Evolutionary conservation across 2,329 filamentous ascomycete genomes (phyloP).

Genomic region (Rutstroemia sp.): DNA sequence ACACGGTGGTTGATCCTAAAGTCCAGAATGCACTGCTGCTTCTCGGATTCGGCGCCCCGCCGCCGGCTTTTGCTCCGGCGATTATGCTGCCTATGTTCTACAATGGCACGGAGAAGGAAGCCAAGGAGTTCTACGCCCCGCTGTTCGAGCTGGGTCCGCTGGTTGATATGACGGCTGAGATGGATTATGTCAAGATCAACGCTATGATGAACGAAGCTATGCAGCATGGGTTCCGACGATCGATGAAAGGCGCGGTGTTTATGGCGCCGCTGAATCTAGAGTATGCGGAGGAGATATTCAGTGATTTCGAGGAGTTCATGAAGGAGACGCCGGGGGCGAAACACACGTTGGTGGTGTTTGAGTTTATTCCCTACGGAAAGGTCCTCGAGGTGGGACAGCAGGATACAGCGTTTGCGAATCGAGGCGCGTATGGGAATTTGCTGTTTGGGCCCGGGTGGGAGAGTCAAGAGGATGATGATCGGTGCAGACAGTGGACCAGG

Average conservation of each 20-base stretch:
- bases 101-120: slow-evolving; percentile 30
- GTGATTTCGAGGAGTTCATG: slow-evolving; percentile 28
- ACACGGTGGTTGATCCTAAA: slow-evolving; percentile 4
- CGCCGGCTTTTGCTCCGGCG: slow-evolving; percentile 1
- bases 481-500: slow-evolving; percentile 18
- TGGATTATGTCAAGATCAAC: slow-evolving; percentile 32
- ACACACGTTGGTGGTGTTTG: slow-evolving; percentile 18
- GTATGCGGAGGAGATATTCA: slow-evolving; percentile 17
- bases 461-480: slow-evolving; percentile 12
- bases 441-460: slow-evolving; percentile 28
- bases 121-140: slow-evolving; percentile 21
- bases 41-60: slow-evolving; percentile 8
- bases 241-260: slow-evolving; percentile 8
- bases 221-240: slow-evolving; percentile 11
- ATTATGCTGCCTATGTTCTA: slow-evolving; percentile 25
- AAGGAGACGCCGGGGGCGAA: slow-evolving; percentile 14
- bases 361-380: slow-evolving; percentile 18
- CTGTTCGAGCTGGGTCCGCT: slow-evolving; percentile 28
- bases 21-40: slow-evolving; percentile 6
- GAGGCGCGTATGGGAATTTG: slow-evolving; percentile 22
- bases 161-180: slow-evolving; percentile 19
- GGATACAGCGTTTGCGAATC: slow-evolving; percentile 23
- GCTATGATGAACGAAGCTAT: slow-evolving; percentile 25
- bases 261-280: slow-evolving; percentile 7
- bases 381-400: slow-evolving; percentile 16